Percentiles rank a stretch among this genome's conserved stretches.
Conservation (phyloP, 2,329 filamentous ascomycete species). For the Chrysosporium keratinophilum region DNA sequence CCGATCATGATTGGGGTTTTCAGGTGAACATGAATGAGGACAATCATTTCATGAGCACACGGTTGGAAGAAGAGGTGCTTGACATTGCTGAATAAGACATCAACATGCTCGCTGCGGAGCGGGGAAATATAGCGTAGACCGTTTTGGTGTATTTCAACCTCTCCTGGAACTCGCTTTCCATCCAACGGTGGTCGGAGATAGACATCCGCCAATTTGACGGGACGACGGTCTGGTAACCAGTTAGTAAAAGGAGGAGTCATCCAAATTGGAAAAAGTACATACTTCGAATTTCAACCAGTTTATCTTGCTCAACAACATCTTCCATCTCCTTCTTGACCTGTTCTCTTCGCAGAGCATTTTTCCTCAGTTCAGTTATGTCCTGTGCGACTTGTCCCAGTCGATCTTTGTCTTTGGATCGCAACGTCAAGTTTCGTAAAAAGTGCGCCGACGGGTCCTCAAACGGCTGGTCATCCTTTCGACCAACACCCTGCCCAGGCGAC, state of each 20-base stretch:
- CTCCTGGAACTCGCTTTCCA: conserved; percentile 89
- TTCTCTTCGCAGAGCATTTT: conserved; percentile 79
- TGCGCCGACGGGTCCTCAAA: conserved; percentile 95
- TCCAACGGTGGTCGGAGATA: conserved; percentile 93
- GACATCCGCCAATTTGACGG: conserved; percentile 81
- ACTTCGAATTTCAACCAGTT: conserved; percentile 89
- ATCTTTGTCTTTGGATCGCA: conserved; percentile 79
- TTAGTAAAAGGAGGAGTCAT: conserved; percentile 32
- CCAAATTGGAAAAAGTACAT: conserved; percentile 28
- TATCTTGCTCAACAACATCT: conserved; percentile 97
- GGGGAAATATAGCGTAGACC: conserved; percentile 90
- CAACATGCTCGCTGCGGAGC: conserved; percentile 71
- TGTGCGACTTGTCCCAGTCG: conserved; percentile 84
- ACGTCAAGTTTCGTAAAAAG: conserved; percentile 90
- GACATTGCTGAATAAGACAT: conserved; percentile 95
- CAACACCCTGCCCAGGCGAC: conserved; percentile 92
- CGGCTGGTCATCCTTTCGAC: conserved; percentile 91
- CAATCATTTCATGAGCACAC: conserved; percentile 88
- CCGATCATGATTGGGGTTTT: conserved; percentile 97
- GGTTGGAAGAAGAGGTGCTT: conserved; percentile 99
- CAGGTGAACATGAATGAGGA: conserved; percentile 94
- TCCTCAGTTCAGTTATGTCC: conserved; percentile 93
- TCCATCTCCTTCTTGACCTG: conserved; percentile 99
- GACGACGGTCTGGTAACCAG: conserved; percentile 61
- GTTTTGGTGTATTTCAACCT: conserved; percentile 96